Base-by-base conservation (phyloP, 78 protist species). In the Pigoraptor vietnamica region DNA sequence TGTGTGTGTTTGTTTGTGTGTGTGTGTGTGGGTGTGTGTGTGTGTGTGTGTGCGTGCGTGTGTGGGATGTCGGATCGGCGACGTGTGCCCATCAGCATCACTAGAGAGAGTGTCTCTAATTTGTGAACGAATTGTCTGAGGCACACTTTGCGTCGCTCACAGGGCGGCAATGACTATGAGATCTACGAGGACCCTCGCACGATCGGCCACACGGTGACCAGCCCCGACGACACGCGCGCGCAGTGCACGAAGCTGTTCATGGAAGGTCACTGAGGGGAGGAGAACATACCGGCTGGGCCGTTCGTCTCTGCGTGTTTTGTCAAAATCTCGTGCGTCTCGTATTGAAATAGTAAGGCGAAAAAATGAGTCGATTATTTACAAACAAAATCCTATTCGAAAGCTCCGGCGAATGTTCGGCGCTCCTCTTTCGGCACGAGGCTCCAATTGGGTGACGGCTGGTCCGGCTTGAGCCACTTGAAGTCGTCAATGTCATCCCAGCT, bases 161-260 rank as follows among this genome's bases (percentile, higher is more conserved):
- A 89, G 91, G 99, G 99, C 81, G 99, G 99, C 25, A 99, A 99
- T 95, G 99, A 99, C 92, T 95, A 97, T 81, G 99, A 99, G 92
- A 99, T 99, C 91, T 98, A 91, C 90, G 6, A 37, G 0, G 87
- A 92, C 95, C 93, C 88, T 84, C 81, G 96, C 24, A 92, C 95
- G 33, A 86, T 86, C 24, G 99, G 99, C 0, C 97, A 97, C 93
- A 87, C 99, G 25, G 99, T 98, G 90, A 98, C 88, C 23, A 37
- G 90, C 35, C 99, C 98, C 37, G 97, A 93, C 23, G 99, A 99
- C 93, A 99, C 99, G 2, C 34, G 23, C 2, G 38, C 9, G 25
- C 88, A 83, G 88, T 37, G 9, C 88, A 83, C 9, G 1, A 9
- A 83, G 38, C 88, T 83, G 88, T 35, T 83, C 88, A 21, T 79